Percentiles rank a stretch among this genome's conserved stretches.
Evolutionary conservation across 306 rosid genomes (phyloP).

Genomic region (Sphenostylis stenocarpa): DNA sequence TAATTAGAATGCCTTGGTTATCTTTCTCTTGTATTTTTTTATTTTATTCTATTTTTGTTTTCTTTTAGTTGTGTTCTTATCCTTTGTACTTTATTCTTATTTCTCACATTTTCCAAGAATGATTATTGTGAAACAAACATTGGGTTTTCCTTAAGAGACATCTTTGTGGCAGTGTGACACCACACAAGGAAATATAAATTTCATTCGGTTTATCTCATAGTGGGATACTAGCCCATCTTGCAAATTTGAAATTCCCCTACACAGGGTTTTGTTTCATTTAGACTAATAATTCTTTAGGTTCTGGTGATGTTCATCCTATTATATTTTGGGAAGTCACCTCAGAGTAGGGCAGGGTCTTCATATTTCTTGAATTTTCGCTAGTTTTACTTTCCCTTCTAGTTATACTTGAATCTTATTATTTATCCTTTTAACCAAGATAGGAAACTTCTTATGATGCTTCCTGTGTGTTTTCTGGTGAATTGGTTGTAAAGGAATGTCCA

Average conservation of each 20-base stretch:
- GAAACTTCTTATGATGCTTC: background rate
- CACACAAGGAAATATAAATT: background rate
- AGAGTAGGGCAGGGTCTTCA: background rate
- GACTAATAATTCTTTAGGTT: background rate
- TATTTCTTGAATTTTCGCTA: background rate
- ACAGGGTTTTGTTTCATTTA: background rate
- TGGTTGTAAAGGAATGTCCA: background rate
- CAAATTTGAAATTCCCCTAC: background rate
- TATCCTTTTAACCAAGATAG: background rate
- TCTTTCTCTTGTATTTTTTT: background rate
- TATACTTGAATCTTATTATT: background rate
- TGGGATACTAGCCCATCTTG: background rate
- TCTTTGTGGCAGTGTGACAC: background rate
- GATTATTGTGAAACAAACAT: background rate
- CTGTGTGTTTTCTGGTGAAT: background rate
- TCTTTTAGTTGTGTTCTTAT: background rate
- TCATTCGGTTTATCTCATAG: constrained; percentile 4
- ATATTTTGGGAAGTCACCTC: background rate
- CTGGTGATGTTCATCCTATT: background rate
- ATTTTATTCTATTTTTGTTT: background rate
- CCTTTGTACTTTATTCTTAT: background rate
- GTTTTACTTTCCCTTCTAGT: background rate
- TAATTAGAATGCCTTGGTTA: background rate
- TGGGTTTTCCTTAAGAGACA: background rate
- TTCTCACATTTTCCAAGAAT: background rate